Base-by-base conservation (phyloP, 768 basidiomycete genomes). In the Lactifluus rugatus region DNA sequence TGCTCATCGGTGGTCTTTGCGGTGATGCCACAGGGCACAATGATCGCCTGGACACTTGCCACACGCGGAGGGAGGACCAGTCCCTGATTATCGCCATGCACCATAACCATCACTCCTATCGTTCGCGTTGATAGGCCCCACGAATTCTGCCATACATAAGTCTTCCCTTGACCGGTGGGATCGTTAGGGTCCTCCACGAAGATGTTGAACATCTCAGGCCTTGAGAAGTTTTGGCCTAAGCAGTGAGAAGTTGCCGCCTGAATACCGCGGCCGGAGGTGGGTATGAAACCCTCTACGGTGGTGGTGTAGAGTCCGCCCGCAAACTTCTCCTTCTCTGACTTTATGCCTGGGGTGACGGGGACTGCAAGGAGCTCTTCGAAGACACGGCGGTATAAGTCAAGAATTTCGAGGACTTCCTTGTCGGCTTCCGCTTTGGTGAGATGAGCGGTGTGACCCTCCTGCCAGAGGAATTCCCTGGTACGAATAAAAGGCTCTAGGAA, bases 401-500 rank as follows among this genome's bases (percentile, higher is more conserved):
- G 86, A 66, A 99, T 98, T 57, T 95, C 81, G 19, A 80, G 83
- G 16, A 98, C 96, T 74, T 98, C 96, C 51, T 73, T 76, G 67
- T 92, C 96, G 25, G 95, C 95, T 71, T 97, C 95, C 3, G 75
- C 69, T 72, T 94, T 88, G 64, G 87, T 90, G 45, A 94, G 78
- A 72, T 87, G 84, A 3, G 96, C 95, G 9, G 96, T 98, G 75
- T 99, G 96, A 37, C 96, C 96, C 73, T 99, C 96, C 75, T 99
- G 96, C 96, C 96, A 99, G n/a, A 99, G 77, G 80, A 97, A 99
- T 75, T 99, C 96, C 69, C 96, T 90, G 2, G 96, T 98, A 56
- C 96, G 93, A 37, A 99, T 81, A 88, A 99, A 99, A 8, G 96
- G 96, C 71, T 99, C 88, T 90, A 69, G 36, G 53, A 19, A 14